Base-by-base conservation (phyloP, 2,329 filamentous ascomycete species). In the Phialemonium atrogriseum region DNA sequence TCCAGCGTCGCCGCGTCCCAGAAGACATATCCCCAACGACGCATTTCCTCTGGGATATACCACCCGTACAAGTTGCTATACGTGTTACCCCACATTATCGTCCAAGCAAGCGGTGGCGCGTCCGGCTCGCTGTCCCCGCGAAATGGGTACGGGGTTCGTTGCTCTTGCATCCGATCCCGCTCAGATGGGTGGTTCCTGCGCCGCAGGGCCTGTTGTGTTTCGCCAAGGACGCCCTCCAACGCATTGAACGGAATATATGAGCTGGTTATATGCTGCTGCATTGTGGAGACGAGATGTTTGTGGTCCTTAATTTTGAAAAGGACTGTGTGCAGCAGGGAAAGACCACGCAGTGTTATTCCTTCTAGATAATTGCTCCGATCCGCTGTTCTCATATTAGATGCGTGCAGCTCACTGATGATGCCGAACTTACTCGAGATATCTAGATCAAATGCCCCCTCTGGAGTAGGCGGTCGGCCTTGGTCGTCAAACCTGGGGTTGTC, bases 221-320 rank as follows among this genome's bases (percentile, higher is more conserved):
- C 27, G 15, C 27, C 27, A 12, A 30, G 12, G 12, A 30, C 10
- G 19, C 27, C 27, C 17, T 30, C 18, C 9, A 13, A 10, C 9
- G 17, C 13, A 14, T 30, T 30, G 17, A 30, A 16, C 4, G 27
- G 27, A 17, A 21, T 22, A 11, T 30, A 30, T 15, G 27, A 30
- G 17, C 22, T 20, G 4, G 21, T 7, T 7, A 21, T 20, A 18
- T n/a, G 12, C 23, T 11, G 17, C 42, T 58, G 54, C 37, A 50
- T 49, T 26, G 46, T 46, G 4, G 39, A 35, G 5, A 58, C 52
- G 41, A 59, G 54, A 37, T 32, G 4, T 14, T 36, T 28, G 26
- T 38, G 33, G 21, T 32, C 11, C 4, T 18, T 27, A 12, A 18
- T 24, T 4, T 29, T 21, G 25, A 37, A 35, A 5, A 38, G 14